Evolutionary conservation across 1,139 yeast species (phyloP), one percentile per base, ranked within the genome.

Genomic region (Geotrichum aggregatum): DNA sequence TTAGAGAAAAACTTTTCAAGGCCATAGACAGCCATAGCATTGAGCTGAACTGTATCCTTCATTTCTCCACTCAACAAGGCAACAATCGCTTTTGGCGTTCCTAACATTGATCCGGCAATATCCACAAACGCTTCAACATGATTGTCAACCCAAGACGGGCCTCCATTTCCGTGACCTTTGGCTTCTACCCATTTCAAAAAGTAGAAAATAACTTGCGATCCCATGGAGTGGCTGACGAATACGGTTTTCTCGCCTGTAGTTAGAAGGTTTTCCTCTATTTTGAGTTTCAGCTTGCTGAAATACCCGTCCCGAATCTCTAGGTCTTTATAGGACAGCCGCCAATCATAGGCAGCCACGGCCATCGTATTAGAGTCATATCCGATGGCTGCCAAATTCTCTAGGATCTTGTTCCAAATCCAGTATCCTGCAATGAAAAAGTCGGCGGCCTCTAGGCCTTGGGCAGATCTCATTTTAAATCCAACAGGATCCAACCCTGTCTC

Each of bases 151-250:
- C 98, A 92, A 44, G 64, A 66, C 1, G 76, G 66, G 1, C 98
- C 98, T 10, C 97, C 98, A 66, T 89, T 87, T 34, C 98, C 98
- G 63, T 78, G 86, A 52, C 70, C 71, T 40, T 75, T 73, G 1
- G 97, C 96, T 68, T 92, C 98, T 3, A 79, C 98, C 98, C 98
- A 92, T 69, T 92, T 89, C 72, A 92, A 70, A 64, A 92, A 92
- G 68, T 87, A 92, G 64, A 79, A 87, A 1, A 84, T 79, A 38
- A 92, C 80, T 67, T 92, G 98, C 0, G 95, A 77, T 0, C 98
- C 98, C 98, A 92, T 92, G 0, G 98, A 91, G 67, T 92, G 98
- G 21, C 96, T 95, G 19, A 84, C 78, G 11, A 92, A 66, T n/a
- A 84, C 83, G 1, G 87, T 72, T 63, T 89, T 91, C 60, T 87